phyloP scores from a whole-genome alignment of 1,284 basidiomycete species.

The Cryptococcus floricola region DNA sequence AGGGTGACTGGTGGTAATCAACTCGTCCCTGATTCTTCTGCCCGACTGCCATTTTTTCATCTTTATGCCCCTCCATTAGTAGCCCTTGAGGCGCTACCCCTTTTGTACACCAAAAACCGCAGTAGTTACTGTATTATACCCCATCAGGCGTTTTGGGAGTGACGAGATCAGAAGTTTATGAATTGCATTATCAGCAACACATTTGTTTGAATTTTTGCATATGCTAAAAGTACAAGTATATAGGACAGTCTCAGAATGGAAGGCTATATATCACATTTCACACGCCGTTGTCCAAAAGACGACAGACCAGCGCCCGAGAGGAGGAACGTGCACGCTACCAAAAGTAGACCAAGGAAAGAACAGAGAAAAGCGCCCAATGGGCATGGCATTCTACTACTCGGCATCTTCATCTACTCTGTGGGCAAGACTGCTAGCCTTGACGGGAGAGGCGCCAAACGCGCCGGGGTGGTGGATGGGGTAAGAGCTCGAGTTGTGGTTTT shows the following conservation, averaged over 20 bases:
- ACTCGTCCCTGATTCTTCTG: neutral
- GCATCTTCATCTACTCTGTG: constrained; percentile 40
- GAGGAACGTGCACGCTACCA: neutral
- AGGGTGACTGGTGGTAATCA: constrained; percentile 67
- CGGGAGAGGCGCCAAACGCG: constrained; percentile 39
- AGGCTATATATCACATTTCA: neutral
- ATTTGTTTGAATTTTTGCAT: neutral
- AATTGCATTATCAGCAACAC: neutral
- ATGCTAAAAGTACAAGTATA: too few species aligned
- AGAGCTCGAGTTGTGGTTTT: constrained; percentile 29
- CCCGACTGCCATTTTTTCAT: neutral
- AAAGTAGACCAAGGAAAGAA: neutral
- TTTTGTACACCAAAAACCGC: neutral
- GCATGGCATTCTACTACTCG: constrained; percentile 12
- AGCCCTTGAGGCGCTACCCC: neutral
- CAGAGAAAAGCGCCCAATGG: neutral
- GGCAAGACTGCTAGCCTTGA: constrained; percentile 45
- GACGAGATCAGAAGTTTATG: too few species aligned
- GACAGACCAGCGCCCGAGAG: too few species aligned
- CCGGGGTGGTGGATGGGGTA: constrained; percentile 40
- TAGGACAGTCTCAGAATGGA: too few species aligned
- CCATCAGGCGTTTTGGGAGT: neutral
- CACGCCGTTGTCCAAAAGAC: too few species aligned
- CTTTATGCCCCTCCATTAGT: neutral
- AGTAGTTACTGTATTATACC: neutral